Evolutionary conservation across 768 basidiomycete genomes (phyloP), one percentile per base, ranked within the genome.

Genomic region (Pleurotus tuoliensis): DNA sequence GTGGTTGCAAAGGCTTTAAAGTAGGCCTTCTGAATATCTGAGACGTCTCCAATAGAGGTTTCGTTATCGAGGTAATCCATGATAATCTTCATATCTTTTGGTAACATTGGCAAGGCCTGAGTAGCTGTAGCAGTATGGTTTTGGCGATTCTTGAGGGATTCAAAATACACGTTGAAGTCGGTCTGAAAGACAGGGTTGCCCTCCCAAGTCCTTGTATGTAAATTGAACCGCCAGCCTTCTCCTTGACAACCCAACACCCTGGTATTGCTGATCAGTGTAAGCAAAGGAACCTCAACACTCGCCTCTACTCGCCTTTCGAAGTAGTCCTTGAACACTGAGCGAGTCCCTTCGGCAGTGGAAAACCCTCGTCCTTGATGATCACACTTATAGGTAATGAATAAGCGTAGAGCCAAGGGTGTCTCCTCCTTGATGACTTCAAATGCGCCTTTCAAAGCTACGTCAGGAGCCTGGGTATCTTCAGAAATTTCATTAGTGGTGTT

Each of bases 101-200:
- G 56, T n/a, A 51, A 48, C 56, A 57, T 57, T 16, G 56, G 56
- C 22, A 57, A 34, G 18, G 56, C 47, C 40, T 57, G 56, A 18
- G 30, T 57, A n/a, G 27, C 25, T 18, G 39, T 51, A 27, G 47
- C 56, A 15, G 48, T 57, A 18, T 52, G 58, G 45, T 58, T 62
- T 25, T 56, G 34, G 27, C 34, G 12, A 47, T 56, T 45, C 30
- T 56, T 56, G 55, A 56, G 43, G n/a, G 46, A 56, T 25, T 56
- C 55, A 38, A 46, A 56, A 47, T 56, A 56, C 13, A 47, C 46
- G 24, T 47, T 46, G 46, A 47, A 56, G 37, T 57, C 56, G n/a
- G 51, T 58, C 40, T 62, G 55, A 39, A 62, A 64, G 25, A 62
- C 61, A 1, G 57, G 63, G 56, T 62, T 65, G 3, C 62, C 64